phyloP scores from a whole-genome alignment of 805 yeast genomes.

The Metschnikowia corniflorae region DNA sequence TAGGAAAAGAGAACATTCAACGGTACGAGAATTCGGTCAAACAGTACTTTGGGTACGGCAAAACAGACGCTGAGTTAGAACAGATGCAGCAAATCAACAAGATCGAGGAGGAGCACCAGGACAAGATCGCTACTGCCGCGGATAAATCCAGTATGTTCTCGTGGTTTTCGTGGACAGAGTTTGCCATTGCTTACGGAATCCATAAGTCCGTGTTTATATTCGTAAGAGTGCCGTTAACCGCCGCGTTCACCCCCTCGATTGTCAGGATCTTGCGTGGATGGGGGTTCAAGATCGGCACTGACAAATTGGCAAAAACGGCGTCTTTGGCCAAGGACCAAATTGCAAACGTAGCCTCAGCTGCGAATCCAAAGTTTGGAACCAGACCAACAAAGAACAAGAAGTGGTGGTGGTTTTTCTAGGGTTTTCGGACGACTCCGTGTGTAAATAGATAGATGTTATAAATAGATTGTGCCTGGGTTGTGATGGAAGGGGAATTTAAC shows the following conservation, averaged over 20 bases:
- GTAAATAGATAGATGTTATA: neutral
- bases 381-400: constrained; percentile 47
- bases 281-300: constrained; percentile 76
- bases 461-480: too few species aligned
- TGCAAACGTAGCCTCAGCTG: constrained; percentile 40
- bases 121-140: constrained; percentile 21
- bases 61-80: constrained; percentile 41
- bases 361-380: constrained; percentile 50
- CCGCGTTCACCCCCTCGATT: constrained; percentile 83
- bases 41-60: constrained; percentile 59
- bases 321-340: constrained; percentile 13
- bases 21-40: constrained; percentile 61
- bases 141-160: constrained; percentile 20
- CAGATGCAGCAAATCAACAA: constrained; percentile 33
- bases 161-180: constrained; percentile 67
- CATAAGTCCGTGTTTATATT: constrained; percentile 79
- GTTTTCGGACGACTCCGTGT: neutral
- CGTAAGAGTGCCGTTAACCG: constrained; percentile 83
- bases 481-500: too few species aligned
- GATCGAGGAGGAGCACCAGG: constrained; percentile 26
- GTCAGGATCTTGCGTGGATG: constrained; percentile 62
- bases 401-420: constrained; percentile 63
- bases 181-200: constrained; percentile 86
- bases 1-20: constrained; percentile 80
- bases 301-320: constrained; percentile 42